Percentiles rank a stretch among this genome's conserved stretches.
Conservation (phyloP, 192 early-diverging fungal species). For the Coemansia sp. region DNA sequence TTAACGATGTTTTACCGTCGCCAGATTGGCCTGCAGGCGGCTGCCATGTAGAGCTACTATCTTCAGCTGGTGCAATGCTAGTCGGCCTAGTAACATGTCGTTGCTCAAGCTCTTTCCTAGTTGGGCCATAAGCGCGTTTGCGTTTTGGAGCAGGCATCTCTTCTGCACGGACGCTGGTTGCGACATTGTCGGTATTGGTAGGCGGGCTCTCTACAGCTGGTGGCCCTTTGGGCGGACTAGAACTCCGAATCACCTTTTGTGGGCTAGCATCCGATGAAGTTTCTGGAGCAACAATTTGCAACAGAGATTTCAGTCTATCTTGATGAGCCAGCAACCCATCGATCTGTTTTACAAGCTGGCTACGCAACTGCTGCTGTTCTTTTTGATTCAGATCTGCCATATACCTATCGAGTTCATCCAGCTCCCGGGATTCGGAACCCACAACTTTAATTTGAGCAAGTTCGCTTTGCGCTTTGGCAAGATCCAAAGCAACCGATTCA, state of each 20-base stretch:
- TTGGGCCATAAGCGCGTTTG: conserved; percentile 10
- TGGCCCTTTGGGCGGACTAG: too few relatives aligned
- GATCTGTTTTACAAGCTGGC: conserved; percentile 44
- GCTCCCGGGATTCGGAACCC: conserved; percentile 12
- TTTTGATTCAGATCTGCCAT: conserved; percentile 58
- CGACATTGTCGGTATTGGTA: too few relatives aligned
- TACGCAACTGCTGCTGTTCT: conserved; percentile 40
- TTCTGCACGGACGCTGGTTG: too few relatives aligned
- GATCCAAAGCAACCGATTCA: conserved; percentile 22
- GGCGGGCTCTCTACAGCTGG: too few relatives aligned
- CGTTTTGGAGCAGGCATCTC: conserved; percentile 6
- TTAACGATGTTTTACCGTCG: conserved; percentile 44
- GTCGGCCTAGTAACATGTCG: too few relatives aligned
- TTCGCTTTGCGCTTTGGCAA: conserved; percentile 23
- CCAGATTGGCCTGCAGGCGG: conserved; percentile 41
- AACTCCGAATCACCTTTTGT: neutral
- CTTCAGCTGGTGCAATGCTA: neutral
- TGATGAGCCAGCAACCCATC: conserved; percentile 52
- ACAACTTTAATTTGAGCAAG: neutral
- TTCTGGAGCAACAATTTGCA: conserved; percentile 36
- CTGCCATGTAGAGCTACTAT: conserved; percentile 27
- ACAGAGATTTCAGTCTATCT: conserved; percentile 12
- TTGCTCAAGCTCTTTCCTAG: conserved; percentile 7
- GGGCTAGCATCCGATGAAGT: neutral
- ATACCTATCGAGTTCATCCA: conserved; percentile 65